Evolutionary conservation across 306 rosid species (phyloP).

Genomic region (Cercis canadensis): DNA sequence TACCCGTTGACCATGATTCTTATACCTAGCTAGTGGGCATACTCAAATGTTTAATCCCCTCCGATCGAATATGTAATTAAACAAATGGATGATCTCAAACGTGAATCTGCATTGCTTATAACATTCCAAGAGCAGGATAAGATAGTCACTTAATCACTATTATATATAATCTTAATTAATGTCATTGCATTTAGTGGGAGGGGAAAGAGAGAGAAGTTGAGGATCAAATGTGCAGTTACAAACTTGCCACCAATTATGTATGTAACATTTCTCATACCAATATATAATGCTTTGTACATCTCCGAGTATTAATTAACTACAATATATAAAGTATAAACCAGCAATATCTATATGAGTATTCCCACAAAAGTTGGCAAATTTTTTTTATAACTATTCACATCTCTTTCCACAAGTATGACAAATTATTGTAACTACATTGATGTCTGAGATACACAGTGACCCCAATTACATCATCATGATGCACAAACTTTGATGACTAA

Average conservation of each 20-base stretch:
- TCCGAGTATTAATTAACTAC: slow-evolving; percentile 18
- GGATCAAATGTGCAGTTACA: slow-evolving; percentile 11
- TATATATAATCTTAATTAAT: background rate
- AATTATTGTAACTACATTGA: slow-evolving; percentile 28
- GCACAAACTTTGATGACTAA: slow-evolving; percentile 32
- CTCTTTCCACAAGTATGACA: slow-evolving; percentile 29
- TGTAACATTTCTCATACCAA: slow-evolving; percentile 30
- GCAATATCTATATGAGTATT: background rate
- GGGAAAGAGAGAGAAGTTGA: slow-evolving; percentile 12
- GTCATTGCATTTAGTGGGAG: background rate
- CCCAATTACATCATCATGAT: slow-evolving; percentile 30
- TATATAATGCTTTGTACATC: slow-evolving; percentile 40
- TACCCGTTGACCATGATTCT: slow-evolving; percentile 33
- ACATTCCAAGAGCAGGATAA: no score
- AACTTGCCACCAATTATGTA: slow-evolving; percentile 29
- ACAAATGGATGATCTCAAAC: no score
- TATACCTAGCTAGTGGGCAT: slow-evolving; percentile 43
- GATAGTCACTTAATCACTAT: no score
- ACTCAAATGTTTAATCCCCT: slow-evolving; percentile 40
- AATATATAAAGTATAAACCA: background rate
- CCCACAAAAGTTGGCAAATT: slow-evolving; percentile 11
- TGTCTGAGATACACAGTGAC: slow-evolving; percentile 24
- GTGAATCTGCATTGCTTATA: no score
- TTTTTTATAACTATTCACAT: slow-evolving; percentile 29
- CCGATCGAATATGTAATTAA: no score